Conservation (phyloP, 257 asterid species). For the Avicennia marina region DNA sequence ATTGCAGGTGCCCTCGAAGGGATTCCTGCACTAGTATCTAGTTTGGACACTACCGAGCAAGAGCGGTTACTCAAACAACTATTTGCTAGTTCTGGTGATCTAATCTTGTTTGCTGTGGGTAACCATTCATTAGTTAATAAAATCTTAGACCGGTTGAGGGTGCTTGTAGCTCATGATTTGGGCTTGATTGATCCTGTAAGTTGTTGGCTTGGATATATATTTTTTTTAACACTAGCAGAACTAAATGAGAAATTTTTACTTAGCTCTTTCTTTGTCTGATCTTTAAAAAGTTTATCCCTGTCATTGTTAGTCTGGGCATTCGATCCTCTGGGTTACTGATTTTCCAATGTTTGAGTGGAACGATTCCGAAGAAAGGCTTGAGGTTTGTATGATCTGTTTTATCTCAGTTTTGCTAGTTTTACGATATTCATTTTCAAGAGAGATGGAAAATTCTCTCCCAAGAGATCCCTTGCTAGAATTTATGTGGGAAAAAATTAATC, state of each 20-base stretch:
- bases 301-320: conserved; percentile 63
- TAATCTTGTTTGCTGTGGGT: conserved; percentile 93
- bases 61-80: conserved; percentile 47
- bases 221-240: not conserved
- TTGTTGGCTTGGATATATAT: conserved; percentile 14
- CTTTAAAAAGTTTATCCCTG: conserved; percentile 12
- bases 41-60: conserved; percentile 50
- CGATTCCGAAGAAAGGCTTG: conserved; percentile 80
- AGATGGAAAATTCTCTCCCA: no score
- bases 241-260: not conserved
- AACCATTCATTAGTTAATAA: conserved; percentile 65
- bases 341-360: conserved; percentile 99
- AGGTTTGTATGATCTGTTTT: conserved; percentile 47
- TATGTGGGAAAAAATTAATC: no score
- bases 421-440: no score
- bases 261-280: conserved; percentile 19
- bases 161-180: conserved; percentile 63
- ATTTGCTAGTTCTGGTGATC: conserved; percentile 73
- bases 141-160: conserved; percentile 68
- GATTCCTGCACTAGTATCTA: conserved; percentile 67
- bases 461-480: no score
- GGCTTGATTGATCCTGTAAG: conserved; percentile 83
- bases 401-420: not conserved
- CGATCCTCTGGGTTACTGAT: conserved; percentile 96
- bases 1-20: conserved; percentile 83